These are phyloP conservation scores for Funneliformis geosporum DNA, from an alignment of 192 early-diverging fungal species.

Conservation along the genomic window DNA sequence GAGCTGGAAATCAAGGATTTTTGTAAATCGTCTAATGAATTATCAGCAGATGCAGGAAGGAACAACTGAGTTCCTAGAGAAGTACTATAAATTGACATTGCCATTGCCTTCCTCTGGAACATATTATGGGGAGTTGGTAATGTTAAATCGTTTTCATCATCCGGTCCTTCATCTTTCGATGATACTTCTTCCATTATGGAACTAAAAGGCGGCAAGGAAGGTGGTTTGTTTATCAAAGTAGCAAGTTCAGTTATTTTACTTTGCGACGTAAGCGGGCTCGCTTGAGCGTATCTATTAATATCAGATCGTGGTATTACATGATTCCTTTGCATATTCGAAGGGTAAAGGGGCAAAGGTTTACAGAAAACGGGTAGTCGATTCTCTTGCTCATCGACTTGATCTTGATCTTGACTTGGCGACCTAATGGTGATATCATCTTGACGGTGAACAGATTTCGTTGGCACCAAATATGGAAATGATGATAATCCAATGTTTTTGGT, in stretches of 20 bases:
- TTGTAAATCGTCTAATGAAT: background rate
- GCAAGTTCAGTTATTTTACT: background rate
- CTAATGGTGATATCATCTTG: background rate
- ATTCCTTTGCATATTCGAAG: background rate
- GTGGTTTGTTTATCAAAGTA: too few species aligned
- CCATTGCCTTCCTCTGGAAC: background rate
- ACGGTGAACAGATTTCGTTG: background rate
- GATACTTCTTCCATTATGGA: background rate
- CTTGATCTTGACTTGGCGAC: background rate
- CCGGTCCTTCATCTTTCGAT: background rate
- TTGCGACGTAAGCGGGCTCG: too few species aligned
- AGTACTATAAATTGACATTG: background rate
- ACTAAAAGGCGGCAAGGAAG: too few species aligned
- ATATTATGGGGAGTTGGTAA: background rate
- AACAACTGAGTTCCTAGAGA: background rate
- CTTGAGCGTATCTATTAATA: background rate
- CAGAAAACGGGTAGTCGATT: background rate
- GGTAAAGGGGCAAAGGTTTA: background rate
- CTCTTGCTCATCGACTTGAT: background rate
- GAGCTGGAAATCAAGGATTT: background rate
- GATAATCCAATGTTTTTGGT: too few species aligned
- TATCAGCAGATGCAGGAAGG: background rate
- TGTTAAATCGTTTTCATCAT: background rate
- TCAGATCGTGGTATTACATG: background rate
- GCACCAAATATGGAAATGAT: background rate